Conservation (phyloP, 2,329 filamentous ascomycete genomes). For the Colletotrichum destructivum region DNA sequence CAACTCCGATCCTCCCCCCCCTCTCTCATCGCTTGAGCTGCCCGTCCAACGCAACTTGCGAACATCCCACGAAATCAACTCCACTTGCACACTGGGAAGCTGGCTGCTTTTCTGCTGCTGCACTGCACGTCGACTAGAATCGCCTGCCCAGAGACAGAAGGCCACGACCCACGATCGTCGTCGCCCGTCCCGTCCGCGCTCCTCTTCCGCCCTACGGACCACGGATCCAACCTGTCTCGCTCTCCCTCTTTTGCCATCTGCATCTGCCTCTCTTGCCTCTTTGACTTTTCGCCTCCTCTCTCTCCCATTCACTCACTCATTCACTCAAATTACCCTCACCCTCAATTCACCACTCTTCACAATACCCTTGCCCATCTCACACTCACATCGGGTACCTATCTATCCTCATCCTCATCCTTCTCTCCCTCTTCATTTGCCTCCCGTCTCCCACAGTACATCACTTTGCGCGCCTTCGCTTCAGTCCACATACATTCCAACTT, state of each 20-base stretch:
- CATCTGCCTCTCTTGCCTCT: conserved; percentile 8
- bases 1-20: conserved; percentile 4
- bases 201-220: background rate
- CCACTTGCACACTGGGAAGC: conserved; percentile 18
- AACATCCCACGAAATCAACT: conserved; percentile 24
- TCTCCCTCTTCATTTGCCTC: conserved; percentile 8
- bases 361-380: background rate
- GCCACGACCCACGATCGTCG: conserved; percentile 25
- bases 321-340: conserved; percentile 21
- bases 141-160: conserved; percentile 17
- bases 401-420: background rate
- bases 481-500: conserved; percentile 32
- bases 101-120: conserved; percentile 8
- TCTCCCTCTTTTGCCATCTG: conserved; percentile 20
- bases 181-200: background rate
- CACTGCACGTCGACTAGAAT: conserved; percentile 7
- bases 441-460: conserved; percentile 1
- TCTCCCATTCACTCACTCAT: conserved; percentile 22
- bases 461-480: conserved; percentile 39
- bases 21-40: conserved; percentile 13
- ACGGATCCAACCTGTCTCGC: conserved; percentile 11
- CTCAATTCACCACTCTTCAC: conserved; percentile 13
- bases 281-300: conserved; percentile 12
- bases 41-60: conserved; percentile 19
- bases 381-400: conserved; percentile 4